These are phyloP conservation scores for Tarenaya hassleriana DNA, from an alignment of 345 rosid species.

Conservation along the genomic window DNA sequence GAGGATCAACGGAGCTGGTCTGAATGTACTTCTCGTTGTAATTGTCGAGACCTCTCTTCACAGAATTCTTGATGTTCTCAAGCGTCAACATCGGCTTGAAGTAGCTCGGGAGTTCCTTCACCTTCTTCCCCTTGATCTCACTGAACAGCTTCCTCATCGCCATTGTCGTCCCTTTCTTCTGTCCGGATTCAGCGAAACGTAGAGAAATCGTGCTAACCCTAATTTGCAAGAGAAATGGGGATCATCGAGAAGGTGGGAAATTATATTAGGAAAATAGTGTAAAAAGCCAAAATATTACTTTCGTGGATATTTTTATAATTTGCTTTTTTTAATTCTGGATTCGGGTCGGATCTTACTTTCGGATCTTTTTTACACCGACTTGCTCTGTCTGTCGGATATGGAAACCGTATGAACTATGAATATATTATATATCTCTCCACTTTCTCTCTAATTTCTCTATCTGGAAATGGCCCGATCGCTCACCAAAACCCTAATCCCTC, in stretches of 20 bases:
- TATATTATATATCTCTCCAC: constrained; percentile 4
- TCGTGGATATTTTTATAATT: too few species aligned
- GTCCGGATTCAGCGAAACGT: too few species aligned
- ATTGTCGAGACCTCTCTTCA: constrained; percentile 53
- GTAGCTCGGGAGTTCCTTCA: constrained; percentile 63
- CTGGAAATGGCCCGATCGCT: constrained; percentile 14
- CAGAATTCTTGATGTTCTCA: constrained; percentile 40
- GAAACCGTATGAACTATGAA: background rate
- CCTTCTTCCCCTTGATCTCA: constrained; percentile 72
- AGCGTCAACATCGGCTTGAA: constrained; percentile 65
- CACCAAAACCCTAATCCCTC: constrained; percentile 10
- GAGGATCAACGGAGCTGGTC: constrained; percentile 67
- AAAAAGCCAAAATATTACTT: too few species aligned
- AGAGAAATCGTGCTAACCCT: too few species aligned
- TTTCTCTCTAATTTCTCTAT: background rate
- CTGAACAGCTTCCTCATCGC: constrained; percentile 53
- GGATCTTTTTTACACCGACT: constrained; percentile 18
- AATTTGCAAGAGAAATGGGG: too few species aligned
- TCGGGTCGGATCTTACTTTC: constrained; percentile 18
- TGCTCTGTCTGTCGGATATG: constrained; percentile 3
- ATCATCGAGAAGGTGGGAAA: too few species aligned
- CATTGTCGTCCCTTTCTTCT: too few species aligned
- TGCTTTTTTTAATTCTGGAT: background rate
- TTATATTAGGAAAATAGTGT: too few species aligned
- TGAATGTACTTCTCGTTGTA: constrained; percentile 78